Evolutionary conservation across 2,329 filamentous ascomycete genomes (phyloP).

Genomic region (Ampelomyces quisqualis): DNA sequence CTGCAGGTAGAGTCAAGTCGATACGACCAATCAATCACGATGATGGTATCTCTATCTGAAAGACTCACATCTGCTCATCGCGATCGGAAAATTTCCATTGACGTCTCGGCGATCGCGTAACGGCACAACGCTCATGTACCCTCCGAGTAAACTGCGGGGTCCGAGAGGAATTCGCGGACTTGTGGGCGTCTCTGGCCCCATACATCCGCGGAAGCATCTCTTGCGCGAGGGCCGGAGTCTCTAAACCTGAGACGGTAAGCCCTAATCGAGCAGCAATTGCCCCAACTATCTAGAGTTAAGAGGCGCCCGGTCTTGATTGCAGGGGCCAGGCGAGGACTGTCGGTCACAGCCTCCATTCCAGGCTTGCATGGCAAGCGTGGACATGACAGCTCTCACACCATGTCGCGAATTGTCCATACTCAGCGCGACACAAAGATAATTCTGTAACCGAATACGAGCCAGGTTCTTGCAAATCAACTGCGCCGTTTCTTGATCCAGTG

Average conservation of each 20-base stretch:
- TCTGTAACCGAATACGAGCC: neutral
- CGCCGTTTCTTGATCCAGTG: too few relatives aligned
- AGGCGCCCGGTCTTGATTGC: neutral
- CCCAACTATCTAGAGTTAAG: neutral
- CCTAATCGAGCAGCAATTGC: neutral
- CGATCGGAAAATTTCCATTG: neutral
- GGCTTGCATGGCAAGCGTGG: slow-evolving; percentile 6
- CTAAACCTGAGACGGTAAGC: neutral
- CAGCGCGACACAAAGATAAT: neutral
- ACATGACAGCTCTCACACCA: slow-evolving; percentile 5
- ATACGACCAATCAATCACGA: too few relatives aligned
- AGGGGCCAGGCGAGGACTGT: neutral
- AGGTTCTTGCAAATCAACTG: too few relatives aligned
- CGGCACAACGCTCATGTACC: neutral
- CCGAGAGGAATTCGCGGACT: neutral
- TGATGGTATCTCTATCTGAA: too few relatives aligned
- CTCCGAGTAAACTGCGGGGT: neutral
- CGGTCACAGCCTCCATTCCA: slow-evolving; percentile 1
- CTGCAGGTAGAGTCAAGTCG: slow-evolving; percentile 4
- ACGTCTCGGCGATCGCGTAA: neutral
- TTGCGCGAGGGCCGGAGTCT: neutral
- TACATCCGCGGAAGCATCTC: neutral
- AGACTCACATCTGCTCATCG: too few relatives aligned
- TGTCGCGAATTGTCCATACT: neutral
- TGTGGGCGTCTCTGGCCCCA: neutral